Evolutionary conservation across 352 stramenopile genomes (phyloP), one percentile per base, ranked within the genome.

Genomic region (Globisporangium megalacanthum): DNA sequence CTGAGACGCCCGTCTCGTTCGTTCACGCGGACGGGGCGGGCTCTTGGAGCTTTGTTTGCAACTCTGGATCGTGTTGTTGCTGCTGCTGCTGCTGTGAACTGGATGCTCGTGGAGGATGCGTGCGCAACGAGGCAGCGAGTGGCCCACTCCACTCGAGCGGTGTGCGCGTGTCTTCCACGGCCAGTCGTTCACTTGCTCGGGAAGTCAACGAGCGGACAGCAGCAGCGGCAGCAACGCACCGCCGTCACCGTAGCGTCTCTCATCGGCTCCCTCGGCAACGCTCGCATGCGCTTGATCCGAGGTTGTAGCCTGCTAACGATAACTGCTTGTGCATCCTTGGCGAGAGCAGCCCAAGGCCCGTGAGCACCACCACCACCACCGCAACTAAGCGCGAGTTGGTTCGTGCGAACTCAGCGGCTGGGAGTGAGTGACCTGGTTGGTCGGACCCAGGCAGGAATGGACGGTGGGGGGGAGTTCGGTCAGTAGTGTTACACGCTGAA

Each of bases 331-430:
- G 57, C 31, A 55, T n/a, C 37, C 59, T 36, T 60, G 50, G 20
- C 64, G 36, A 42, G 29, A 78, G 17, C 62, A 89, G 79, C 67
- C 69, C 59, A 89, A 89, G 79, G 61, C 73, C 31, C 81, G 81
- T 62, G 81, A 89, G 56, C 62, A 81, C 69, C 70, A 83, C 73
- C 70, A 83, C 73, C 76, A 91, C 81, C 81, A 91, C 69, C 81
- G 81, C 69, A 88, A 86, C 81, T 91, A 87, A 77, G 62, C 56
- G 48, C 52, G 19, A 52, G 35, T 39, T 6, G 49, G 33, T 46
- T 54, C n/a, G 19, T 22, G 44, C 22, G 25, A n/a, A 13, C 44
- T 33, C 8, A 22, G 50, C 44, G 59, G 59, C n/a, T 37, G 25
- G 1, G 25, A 29, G 25, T 29, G 25, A 48, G 56, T 8, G 45